Evolutionary conservation across 768 basidiomycete species (phyloP).

Genomic region (Russula earlei): DNA sequence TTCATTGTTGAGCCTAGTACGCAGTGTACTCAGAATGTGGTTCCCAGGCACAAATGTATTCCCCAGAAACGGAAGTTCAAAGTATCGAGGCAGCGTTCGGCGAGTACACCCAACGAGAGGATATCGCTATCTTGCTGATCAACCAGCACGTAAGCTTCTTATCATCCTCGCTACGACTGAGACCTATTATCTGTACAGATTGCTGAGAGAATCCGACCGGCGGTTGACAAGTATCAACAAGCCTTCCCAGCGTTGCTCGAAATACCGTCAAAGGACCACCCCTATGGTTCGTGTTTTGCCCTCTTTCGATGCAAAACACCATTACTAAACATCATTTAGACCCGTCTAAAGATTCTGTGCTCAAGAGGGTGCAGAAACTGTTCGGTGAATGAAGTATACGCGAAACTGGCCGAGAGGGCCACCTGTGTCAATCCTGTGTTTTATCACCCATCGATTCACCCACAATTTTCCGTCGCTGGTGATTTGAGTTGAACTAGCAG

Average conservation of each 20-base stretch:
- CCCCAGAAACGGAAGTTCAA: slow-evolving; percentile 78
- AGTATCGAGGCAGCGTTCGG: slow-evolving; percentile 88
- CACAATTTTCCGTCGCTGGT: not conserved
- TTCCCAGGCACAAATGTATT: not conserved
- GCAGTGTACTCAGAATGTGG: not conserved
- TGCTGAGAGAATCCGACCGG: slow-evolving; percentile 93
- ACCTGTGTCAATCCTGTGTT: not conserved
- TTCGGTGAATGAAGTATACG: slow-evolving; percentile 67
- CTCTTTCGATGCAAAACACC: slow-evolving; percentile 5
- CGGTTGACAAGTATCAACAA: slow-evolving; percentile 91
- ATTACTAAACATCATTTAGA: slow-evolving; percentile 40
- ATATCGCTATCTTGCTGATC: slow-evolving; percentile 93
- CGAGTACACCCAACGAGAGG: slow-evolving; percentile 89
- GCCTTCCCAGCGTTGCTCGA: slow-evolving; percentile 95
- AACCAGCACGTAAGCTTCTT: slow-evolving; percentile 82
- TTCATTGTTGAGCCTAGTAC: slow-evolving; percentile 87
- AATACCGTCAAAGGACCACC: slow-evolving; percentile 97
- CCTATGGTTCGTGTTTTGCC: slow-evolving; percentile 61
- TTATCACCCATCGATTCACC: not conserved
- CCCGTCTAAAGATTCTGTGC: slow-evolving; percentile 88
- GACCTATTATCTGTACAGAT: slow-evolving; percentile 42
- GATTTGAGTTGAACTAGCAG: not conserved
- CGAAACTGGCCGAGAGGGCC: not conserved
- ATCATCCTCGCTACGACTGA: not conserved
- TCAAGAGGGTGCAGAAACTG: slow-evolving; percentile 94